These are phyloP conservation scores for Oxyria digyna DNA, from an alignment of 148 eudicot genomes.

Conservation along the genomic window DNA sequence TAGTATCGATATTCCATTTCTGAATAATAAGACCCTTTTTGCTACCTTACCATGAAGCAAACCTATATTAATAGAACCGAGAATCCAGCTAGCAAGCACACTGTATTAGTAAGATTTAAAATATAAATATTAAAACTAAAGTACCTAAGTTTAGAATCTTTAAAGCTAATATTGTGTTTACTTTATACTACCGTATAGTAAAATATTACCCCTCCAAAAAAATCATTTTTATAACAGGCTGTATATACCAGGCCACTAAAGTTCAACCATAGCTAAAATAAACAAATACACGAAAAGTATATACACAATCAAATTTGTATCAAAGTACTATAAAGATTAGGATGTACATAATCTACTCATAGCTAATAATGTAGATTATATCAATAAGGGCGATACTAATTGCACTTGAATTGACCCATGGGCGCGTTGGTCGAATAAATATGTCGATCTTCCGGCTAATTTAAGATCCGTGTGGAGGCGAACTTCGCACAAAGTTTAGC, in stretches of 20 bases:
- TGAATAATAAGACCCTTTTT: neutral
- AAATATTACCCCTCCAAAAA: neutral
- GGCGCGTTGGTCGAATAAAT: too few species aligned
- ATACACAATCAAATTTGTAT: neutral
- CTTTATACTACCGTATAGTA: neutral
- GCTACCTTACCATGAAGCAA: conserved; percentile 3
- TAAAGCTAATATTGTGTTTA: neutral
- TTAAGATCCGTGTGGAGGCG: too few species aligned
- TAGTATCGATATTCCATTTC: neutral
- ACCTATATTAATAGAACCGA: neutral
- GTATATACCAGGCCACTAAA: neutral
- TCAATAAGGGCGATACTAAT: too few species aligned
- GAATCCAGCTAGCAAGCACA: neutral
- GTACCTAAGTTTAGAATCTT: conserved; percentile 6
- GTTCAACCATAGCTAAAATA: neutral
- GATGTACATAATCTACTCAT: neutral
- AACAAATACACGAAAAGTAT: too few species aligned
- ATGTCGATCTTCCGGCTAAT: too few species aligned
- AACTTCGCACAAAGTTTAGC: too few species aligned
- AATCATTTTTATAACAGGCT: neutral
- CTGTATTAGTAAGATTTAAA: neutral
- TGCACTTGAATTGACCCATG: too few species aligned
- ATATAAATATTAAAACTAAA: too few species aligned
- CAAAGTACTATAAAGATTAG: neutral
- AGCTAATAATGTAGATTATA: neutral